Percentiles rank a stretch among this genome's conserved stretches.
These are phyloP conservation scores for Candida silvicultrix DNA, from an alignment of 805 yeast species.

Conservation along the genomic window DNA sequence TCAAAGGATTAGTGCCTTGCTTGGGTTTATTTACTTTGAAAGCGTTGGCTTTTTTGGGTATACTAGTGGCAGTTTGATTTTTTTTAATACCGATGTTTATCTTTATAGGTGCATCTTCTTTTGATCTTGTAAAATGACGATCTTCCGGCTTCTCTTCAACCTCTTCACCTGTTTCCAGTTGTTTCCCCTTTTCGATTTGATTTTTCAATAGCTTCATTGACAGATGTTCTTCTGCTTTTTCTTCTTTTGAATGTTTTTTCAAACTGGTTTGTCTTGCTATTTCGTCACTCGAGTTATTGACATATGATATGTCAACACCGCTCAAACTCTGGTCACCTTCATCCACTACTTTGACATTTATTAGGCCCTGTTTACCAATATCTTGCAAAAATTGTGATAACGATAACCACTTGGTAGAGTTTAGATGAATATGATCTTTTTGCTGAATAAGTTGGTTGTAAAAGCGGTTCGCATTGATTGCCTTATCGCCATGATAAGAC, in stretches of 20 bases:
- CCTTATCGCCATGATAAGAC: conserved; percentile 74
- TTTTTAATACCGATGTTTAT: conserved; percentile 11
- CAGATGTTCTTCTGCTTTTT: conserved; percentile 40
- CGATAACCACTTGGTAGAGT: conserved; percentile 76
- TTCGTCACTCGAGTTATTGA: conserved; percentile 49
- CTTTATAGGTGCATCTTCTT: conserved; percentile 7
- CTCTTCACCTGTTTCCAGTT: not conserved
- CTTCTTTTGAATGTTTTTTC: conserved; percentile 28
- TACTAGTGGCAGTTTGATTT: not conserved
- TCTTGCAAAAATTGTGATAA: conserved; percentile 61
- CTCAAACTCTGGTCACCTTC: conserved; percentile 28
- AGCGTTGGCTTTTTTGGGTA: conserved; percentile 10
- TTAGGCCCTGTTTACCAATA: conserved; percentile 49
- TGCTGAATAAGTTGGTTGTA: conserved; percentile 87
- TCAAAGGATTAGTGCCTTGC: conserved; percentile 5
- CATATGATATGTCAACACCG: conserved; percentile 41
- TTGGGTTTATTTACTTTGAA: conserved; percentile 15
- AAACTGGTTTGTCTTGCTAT: conserved; percentile 32
- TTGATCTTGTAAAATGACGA: not conserved
- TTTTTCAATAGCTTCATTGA: conserved; percentile 35
- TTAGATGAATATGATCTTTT: conserved; percentile 83
- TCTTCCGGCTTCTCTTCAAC: conserved; percentile 1
- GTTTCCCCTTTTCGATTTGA: conserved; percentile 46
- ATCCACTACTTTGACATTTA: conserved; percentile 38
- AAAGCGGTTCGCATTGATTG: conserved; percentile 72